These are phyloP conservation scores for Tolypocladium cylindrosporum DNA, from an alignment of 2,329 filamentous ascomycete genomes.

Conservation along the genomic window DNA sequence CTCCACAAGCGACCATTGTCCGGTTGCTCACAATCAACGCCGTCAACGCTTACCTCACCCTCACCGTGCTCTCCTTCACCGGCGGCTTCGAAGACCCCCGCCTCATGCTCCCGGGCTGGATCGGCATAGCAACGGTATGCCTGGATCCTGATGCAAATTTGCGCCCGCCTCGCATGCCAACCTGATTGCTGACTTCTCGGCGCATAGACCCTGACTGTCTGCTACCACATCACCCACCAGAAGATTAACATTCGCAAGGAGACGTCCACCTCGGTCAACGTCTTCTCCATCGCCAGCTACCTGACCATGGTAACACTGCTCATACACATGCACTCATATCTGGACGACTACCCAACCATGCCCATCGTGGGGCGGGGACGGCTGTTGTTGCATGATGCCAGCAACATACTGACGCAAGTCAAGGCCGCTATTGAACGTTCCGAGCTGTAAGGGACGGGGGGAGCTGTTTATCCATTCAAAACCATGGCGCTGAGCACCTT, in stretches of 20 bases:
- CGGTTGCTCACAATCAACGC: constrained; percentile 67
- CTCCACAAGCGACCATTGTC: constrained; percentile 69
- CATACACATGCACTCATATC: constrained; percentile 53
- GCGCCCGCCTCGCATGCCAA: neutral
- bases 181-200: neutral
- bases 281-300: constrained; percentile 68
- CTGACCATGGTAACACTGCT: constrained; percentile 64
- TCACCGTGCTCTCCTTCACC: constrained; percentile 58
- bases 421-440: constrained; percentile 20
- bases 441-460: constrained; percentile 12
- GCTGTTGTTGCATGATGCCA: constrained; percentile 24
- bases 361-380: constrained; percentile 38
- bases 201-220: constrained; percentile 55
- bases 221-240: constrained; percentile 69
- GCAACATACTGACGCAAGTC: constrained; percentile 16
- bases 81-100: constrained; percentile 62
- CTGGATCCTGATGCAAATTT: neutral
- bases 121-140: constrained; percentile 62
- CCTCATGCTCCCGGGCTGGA: constrained; percentile 66
- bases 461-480: neutral
- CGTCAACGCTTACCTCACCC: constrained; percentile 66
- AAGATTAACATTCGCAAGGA: constrained; percentile 73
- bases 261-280: constrained; percentile 65
- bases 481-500: neutral
- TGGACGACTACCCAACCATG: constrained; percentile 50